Conservation (phyloP, 2,329 filamentous ascomycete genomes). For the Pseudogymnoascus sp. region DNA sequence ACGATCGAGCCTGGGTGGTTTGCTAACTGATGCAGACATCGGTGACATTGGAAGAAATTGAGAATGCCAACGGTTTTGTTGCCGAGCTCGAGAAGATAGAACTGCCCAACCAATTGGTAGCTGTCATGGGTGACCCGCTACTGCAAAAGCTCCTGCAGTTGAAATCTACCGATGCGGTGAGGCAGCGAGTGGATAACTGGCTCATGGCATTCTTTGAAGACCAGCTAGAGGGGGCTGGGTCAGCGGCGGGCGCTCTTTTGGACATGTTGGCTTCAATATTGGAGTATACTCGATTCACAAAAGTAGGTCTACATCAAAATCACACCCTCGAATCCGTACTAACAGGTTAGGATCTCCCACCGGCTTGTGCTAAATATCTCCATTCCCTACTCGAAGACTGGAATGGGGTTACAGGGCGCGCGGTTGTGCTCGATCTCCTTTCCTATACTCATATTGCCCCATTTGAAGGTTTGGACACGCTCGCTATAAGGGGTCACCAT, state of each 20-base stretch:
- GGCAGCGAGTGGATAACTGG: constrained; percentile 53
- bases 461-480: constrained; percentile 45
- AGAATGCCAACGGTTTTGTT: constrained; percentile 63
- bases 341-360: constrained; percentile 28
- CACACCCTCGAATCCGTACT: constrained; percentile 10
- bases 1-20: constrained; percentile 13
- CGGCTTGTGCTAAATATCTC: constrained; percentile 40
- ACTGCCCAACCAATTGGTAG: constrained; percentile 73
- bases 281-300: constrained; percentile 50
- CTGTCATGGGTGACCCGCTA: constrained; percentile 67
- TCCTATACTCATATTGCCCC: constrained; percentile 47
- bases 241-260: constrained; percentile 41
- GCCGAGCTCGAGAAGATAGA: constrained; percentile 71
- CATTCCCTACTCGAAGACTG: constrained; percentile 51
- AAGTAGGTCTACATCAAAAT: constrained; percentile 35
- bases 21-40: constrained; percentile 43
- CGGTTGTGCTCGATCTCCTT: constrained; percentile 52
- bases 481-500: background rate
- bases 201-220: constrained; percentile 50
- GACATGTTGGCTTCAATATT: constrained; percentile 51
- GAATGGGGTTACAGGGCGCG: constrained; percentile 52
- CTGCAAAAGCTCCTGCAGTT: constrained; percentile 72
- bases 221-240: constrained; percentile 44
- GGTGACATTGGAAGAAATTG: constrained; percentile 70
- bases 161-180: constrained; percentile 47